These are phyloP conservation scores for Septoria petroselini DNA, from an alignment of 2,329 filamentous ascomycete genomes.

Conservation along the genomic window DNA sequence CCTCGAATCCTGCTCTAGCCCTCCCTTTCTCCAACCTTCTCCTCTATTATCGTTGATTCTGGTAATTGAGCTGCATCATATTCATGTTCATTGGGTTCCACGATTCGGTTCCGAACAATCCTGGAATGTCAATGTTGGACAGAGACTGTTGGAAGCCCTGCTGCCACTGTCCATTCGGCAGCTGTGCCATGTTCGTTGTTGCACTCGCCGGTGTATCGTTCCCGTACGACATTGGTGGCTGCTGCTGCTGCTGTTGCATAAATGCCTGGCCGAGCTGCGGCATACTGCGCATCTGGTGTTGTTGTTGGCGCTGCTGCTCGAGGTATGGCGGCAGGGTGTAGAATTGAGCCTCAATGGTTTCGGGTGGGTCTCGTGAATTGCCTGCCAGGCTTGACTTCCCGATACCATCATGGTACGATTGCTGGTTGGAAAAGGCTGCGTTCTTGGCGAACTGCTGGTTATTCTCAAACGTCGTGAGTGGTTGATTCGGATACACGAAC, in stretches of 20 bases:
- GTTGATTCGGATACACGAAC: conserved; percentile 75
- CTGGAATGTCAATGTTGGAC: conserved; percentile 38
- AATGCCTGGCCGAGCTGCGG: conserved; percentile 26
- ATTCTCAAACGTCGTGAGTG: conserved; percentile 59
- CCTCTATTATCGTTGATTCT: conserved; percentile 12
- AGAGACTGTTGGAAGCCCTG: conserved; percentile 32
- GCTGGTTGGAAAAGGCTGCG: conserved; percentile 12
- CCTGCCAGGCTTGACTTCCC: conserved; percentile 16
- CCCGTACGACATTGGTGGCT: conserved; percentile 22
- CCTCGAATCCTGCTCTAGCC: no score
- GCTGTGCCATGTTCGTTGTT: conserved; percentile 19
- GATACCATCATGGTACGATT: conserved; percentile 18
- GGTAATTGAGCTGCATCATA: conserved; percentile 25
- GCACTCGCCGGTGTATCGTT: conserved; percentile 21
- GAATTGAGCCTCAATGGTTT: conserved; percentile 70
- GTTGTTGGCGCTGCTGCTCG: conserved; percentile 48
- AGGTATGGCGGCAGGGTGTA: conserved; percentile 70
- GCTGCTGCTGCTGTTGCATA: conserved; percentile 5
- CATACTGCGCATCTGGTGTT: conserved; percentile 18
- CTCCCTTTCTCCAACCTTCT: neutral
- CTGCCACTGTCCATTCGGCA: conserved; percentile 23
- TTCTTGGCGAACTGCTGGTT: conserved; percentile 40
- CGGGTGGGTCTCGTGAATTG: conserved; percentile 36
- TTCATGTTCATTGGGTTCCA: conserved; percentile 36
- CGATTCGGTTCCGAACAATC: conserved; percentile 38